Conservation (phyloP, 176 grass and related monocot species). For the Cenchrus purpureus region DNA sequence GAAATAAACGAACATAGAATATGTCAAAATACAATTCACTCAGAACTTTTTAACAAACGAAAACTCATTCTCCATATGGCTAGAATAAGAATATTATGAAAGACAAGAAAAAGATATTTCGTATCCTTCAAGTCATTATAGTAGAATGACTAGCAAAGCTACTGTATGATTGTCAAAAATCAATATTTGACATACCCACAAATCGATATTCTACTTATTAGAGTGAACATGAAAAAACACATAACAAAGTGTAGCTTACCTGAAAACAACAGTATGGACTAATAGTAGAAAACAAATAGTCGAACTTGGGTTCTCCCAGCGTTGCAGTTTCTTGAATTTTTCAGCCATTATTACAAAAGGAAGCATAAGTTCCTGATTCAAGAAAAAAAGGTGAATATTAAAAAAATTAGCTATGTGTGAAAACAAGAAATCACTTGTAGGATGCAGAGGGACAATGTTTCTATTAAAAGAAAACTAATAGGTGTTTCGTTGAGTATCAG, state of each 20-base stretch:
- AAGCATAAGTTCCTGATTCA: slow-evolving; percentile 87
- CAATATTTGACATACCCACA: no score
- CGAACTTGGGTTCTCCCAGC: slow-evolving; percentile 79
- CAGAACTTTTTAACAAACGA: not conserved
- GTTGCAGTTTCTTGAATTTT: slow-evolving; percentile 77
- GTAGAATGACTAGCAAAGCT: no score
- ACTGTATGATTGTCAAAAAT: no score
- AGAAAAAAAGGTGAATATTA: slow-evolving; percentile 39
- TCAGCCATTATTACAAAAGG: slow-evolving; percentile 74
- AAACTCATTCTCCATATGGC: not conserved
- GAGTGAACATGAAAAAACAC: no score
- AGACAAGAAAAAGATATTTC: no score
- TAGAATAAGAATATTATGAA: not conserved
- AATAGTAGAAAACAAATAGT: slow-evolving; percentile 83
- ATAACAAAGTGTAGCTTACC: no score
- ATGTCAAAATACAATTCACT: slow-evolving; percentile 2
- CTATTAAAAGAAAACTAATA: not conserved
- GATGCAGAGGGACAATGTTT: not conserved
- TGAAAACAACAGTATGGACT: no score
- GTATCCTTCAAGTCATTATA: no score
- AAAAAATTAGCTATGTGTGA: not conserved
- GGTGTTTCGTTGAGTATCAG: not conserved
- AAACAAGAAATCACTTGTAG: slow-evolving; percentile 13
- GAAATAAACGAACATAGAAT: slow-evolving; percentile 10
- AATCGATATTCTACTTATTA: no score